These are phyloP conservation scores for Rhodofomes roseus DNA, from an alignment of 1,284 basidiomycete genomes.

Conservation along the genomic window DNA sequence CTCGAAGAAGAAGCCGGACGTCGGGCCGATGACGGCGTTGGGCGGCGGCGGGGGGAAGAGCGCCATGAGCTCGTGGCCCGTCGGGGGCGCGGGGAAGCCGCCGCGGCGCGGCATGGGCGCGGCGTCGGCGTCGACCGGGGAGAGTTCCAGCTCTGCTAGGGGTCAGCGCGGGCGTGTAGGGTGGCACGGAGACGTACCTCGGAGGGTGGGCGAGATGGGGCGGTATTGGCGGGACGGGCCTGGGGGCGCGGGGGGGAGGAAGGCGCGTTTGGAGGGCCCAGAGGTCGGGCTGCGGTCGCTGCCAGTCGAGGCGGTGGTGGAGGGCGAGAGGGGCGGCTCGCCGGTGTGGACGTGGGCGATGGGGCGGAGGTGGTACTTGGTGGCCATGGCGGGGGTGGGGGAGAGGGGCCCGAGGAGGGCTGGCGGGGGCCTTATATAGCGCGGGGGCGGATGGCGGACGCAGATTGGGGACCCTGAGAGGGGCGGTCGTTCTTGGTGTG, in stretches of 20 bases:
- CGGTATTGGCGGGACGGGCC: slow-evolving; percentile 18
- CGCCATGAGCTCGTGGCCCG: slow-evolving; percentile 77
- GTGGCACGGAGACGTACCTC: slow-evolving; percentile 36
- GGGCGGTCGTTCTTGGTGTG: not conserved
- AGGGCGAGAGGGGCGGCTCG: slow-evolving; percentile 19
- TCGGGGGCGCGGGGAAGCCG: slow-evolving; percentile 62
- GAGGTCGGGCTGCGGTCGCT: slow-evolving; percentile 24
- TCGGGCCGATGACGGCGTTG: slow-evolving; percentile 52
- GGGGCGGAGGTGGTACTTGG: slow-evolving; percentile 25
- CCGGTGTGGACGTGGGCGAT: slow-evolving; percentile 11
- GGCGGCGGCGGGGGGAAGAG: slow-evolving; percentile 70
- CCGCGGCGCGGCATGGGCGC: slow-evolving; percentile 35
- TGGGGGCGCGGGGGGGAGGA: slow-evolving; percentile 10
- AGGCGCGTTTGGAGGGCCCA: not conserved
- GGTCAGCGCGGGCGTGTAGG: slow-evolving; percentile 7
- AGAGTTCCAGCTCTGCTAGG: slow-evolving; percentile 52
- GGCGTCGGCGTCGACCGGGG: slow-evolving; percentile 40
- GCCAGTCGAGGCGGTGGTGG: slow-evolving; percentile 24
- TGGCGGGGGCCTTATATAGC: slow-evolving; percentile 18
- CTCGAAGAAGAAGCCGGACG: slow-evolving; percentile 63
- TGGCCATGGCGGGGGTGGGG: slow-evolving; percentile 14
- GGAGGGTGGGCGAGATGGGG: slow-evolving; percentile 34
- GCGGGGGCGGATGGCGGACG: slow-evolving; percentile 9
- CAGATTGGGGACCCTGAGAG: not conserved
- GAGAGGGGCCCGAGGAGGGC: slow-evolving; percentile 12